Conservation (phyloP, 2,329 filamentous ascomycete genomes). For the Dryadomyces sulphureus region DNA sequence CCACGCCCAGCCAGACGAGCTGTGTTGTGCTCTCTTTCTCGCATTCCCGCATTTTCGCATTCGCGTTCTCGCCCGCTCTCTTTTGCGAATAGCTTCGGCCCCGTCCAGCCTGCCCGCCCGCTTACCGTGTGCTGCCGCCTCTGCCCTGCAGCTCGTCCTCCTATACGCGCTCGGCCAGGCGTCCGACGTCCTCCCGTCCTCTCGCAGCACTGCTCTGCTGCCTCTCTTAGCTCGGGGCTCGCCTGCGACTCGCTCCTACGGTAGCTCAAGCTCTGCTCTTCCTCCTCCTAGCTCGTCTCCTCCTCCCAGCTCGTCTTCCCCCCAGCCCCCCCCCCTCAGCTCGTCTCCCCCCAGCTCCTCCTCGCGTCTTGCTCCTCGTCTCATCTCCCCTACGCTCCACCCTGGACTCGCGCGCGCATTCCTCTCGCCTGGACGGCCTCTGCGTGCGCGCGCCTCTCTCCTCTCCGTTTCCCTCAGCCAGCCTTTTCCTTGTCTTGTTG, state of each 20-base stretch:
- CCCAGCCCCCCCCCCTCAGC: too few species aligned
- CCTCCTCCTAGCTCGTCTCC: neutral
- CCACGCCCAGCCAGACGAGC: neutral
- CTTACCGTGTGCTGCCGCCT: neutral
- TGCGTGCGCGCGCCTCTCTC: too few species aligned
- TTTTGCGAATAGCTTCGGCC: constrained; percentile 8
- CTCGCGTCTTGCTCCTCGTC: too few species aligned
- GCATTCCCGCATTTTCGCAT: too few species aligned
- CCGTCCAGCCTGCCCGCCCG: too few species aligned
- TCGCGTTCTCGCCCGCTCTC: too few species aligned
- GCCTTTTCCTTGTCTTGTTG: neutral
- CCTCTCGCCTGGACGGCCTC: too few species aligned
- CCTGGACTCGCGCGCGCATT: neutral
- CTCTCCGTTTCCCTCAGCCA: neutral
- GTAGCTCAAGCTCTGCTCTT: too few species aligned
- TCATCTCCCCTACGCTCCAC: too few species aligned
- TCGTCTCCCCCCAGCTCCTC: too few species aligned
- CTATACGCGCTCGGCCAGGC: neutral
- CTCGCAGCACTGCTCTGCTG: neutral
- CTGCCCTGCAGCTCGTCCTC: neutral
- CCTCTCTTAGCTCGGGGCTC: neutral
- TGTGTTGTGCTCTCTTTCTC: too few species aligned
- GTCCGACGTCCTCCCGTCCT: neutral
- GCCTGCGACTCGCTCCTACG: neutral
- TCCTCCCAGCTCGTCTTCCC: neutral